Evolutionary conservation across 805 yeast genomes (phyloP), one percentile per base, ranked within the genome.

Genomic region (Metschnikowia cubensis): DNA sequence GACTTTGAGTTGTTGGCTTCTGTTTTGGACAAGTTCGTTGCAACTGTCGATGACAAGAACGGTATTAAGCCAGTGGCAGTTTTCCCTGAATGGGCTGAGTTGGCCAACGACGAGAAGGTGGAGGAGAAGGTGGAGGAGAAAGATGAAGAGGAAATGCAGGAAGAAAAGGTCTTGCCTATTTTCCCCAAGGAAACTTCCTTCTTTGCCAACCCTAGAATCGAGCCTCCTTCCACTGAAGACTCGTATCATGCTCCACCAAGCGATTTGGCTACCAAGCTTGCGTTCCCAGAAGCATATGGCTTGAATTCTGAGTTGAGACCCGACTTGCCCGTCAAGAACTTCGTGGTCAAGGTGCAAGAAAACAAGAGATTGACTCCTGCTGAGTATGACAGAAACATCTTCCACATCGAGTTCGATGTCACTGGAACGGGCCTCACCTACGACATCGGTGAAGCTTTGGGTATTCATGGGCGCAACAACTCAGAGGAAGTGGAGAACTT

Each of bases 361-460:
- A 91, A 91, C 76, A 85, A 83, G 73, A 82, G 98, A 62, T 85
- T 92, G 54, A 92, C 98, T 17, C 97, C 98, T 5, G 63, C 61
- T 35, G 91, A 88, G 61, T 92, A 92, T 70, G 89, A 88, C 54
- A 88, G 98, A 74, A 87, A 92, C 71, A 91, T 92, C 61, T 92
- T 92, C 89, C 96, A 92, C 65, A 86, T 92, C 59, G 98, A 92
- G 72, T 89, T 92, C 59, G 98, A 92, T 66, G 81, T 85, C 64
- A 70, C 90, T 42, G 96, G 95, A 47, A 90, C 97, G 35, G 97
- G 96, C 22, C 76, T 92, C 64, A 88, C 82, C 45, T 92, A 92
- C 66, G 94, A 85, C 56, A 89, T 92, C 64, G 98, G 98, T 66
- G 98, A 92, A 76, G 97, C 98, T 18, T 80, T 92, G 53, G 98